Base-by-base conservation (phyloP, 805 yeast species). In the Metschnikowia drakensbergensis region DNA sequence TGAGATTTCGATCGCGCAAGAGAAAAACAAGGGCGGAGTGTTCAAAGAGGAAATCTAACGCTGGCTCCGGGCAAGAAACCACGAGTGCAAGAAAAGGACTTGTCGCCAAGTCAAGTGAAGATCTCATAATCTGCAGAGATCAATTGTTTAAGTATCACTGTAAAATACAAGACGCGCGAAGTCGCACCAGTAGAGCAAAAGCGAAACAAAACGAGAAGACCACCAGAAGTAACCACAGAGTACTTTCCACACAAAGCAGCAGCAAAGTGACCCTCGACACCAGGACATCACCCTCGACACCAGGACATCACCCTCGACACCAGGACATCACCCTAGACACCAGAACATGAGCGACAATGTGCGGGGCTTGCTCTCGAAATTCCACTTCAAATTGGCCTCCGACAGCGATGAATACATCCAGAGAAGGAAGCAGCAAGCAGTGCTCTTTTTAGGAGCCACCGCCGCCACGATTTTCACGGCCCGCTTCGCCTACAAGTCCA, bases 401-500 rank as follows among this genome's bases (percentile, higher is more conserved):
- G 75, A 75, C n/a, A 58, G 66, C 11, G 68, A 72, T 17, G 79
- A 78, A 41, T 84, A 84, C 57, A 79, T 79, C 50, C 65, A 72
- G 47, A 76, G 94, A 55, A 73, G 91, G 54, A 82, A 82, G 63
- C 72, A 69, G 37, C 96, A 88, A 65, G 83, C 86, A 84, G 69
- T 84, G 30, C 65, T 80, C 23, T 88, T 89, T 62, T 77, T 84
- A 54, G 83, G 84, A 2, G 82, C 90, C 11, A 86, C 96, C 0
- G 78, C 84, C 1, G 72, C 82, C 26, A 84, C 96, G 0, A 76
- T 90, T 38, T 66, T 83, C 46, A 83, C 89, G 9, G 81, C 94
- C 8, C 73, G 92, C 55, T 64, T 86, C 41, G 91, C 95, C 13
- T 83, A 83, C 64, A 77, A 86, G 59, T 86, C 94, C 17, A 83